Evolutionary conservation across 2,329 filamentous ascomycete genomes (phyloP), one percentile per base, ranked within the genome.

Genomic region (Aspergillus clavatus): DNA sequence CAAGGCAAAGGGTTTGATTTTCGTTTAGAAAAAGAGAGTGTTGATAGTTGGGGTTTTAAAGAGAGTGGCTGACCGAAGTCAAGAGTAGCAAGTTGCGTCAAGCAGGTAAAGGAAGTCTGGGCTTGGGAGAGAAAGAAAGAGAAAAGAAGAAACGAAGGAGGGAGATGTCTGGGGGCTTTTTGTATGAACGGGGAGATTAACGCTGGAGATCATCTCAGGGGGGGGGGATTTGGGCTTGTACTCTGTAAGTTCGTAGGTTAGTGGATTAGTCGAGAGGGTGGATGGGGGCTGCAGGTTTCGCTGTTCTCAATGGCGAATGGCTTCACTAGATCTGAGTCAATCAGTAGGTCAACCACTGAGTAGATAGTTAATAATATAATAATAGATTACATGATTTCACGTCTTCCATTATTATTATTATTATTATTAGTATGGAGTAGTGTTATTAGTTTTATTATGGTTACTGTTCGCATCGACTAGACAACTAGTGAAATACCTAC

Each of bases 21-120:
- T n/a, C n/a, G n/a, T n/a, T n/a, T n/a, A n/a, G n/a, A n/a, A n/a
- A 58, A 61, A 56, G 58, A 56, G 62, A 59, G 56, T 55, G 57
- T 59, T 44, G 50, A 50, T 61, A 63, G 63, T 65, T 68, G 59
- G 60, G 46, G n/a, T n/a, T n/a, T 54, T 45, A 41, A 52, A 70
- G 69, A 69, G 67, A 70, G 57, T 68, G 67, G 62, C 65, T 60
- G 67, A 71, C 68, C 68, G 68, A 67, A 66, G 68, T 70, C 68
- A 60, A 66, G 48, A 59, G 56, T 18, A 58, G 53, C 57, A 51
- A 56, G 31, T 59, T 61, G 59, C 58, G 57, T 61, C 60, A 56
- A 62, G 56, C 50, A 58, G 50, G 52, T n/a, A 46, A 60, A 54
- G 50, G 56, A 60, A 63, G 60, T 59, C 43, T 57, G 58, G 49